Conservation (phyloP, 2,329 filamentous ascomycete species). For the Hypoxylon sp. region DNA sequence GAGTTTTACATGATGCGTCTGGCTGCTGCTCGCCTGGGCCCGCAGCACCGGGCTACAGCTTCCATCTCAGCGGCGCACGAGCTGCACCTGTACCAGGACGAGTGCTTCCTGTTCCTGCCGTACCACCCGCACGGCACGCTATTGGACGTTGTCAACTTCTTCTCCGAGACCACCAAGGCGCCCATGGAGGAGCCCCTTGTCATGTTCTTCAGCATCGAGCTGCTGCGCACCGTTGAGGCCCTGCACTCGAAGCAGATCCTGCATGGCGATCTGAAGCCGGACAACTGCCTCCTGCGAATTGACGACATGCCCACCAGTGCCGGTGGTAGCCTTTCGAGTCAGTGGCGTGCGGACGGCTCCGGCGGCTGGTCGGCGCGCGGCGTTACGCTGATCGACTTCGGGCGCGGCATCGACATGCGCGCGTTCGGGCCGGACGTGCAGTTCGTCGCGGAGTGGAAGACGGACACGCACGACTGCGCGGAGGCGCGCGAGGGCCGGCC, state of each 20-base stretch:
- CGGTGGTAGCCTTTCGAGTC: slow-evolving; percentile 61
- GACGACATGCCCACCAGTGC: slow-evolving; percentile 59
- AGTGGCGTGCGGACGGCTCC: slow-evolving; percentile 79
- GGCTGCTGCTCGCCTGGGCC: slow-evolving; percentile 79
- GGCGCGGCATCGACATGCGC: slow-evolving; percentile 92
- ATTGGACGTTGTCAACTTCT: slow-evolving; percentile 92
- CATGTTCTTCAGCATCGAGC: slow-evolving; percentile 95
- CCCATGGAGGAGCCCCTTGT: slow-evolving; percentile 90
- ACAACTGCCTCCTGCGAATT: slow-evolving; percentile 93
- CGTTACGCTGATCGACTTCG: slow-evolving; percentile 91
- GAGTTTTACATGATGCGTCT: slow-evolving; percentile 96
- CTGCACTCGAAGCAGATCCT: slow-evolving; percentile 83
- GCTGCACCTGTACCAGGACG: slow-evolving; percentile 90
- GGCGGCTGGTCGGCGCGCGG: slow-evolving; percentile 86
- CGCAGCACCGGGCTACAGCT: slow-evolving; percentile 75
- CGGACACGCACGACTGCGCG: slow-evolving; percentile 85
- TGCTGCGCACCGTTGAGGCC: slow-evolving; percentile 89
- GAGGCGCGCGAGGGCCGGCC: slow-evolving; percentile 95
- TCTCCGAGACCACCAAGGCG: slow-evolving; percentile 72
- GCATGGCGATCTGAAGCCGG: slow-evolving; percentile 94
- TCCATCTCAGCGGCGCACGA: slow-evolving; percentile 88
- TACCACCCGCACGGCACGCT: slow-evolving; percentile 91
- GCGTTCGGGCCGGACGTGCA: slow-evolving; percentile 80
- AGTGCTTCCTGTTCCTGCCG: slow-evolving; percentile 89
- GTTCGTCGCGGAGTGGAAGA: slow-evolving; percentile 97